phyloP scores from a whole-genome alignment of 352 stramenopile genomes.

The Phytopythium sindhum region DNA sequence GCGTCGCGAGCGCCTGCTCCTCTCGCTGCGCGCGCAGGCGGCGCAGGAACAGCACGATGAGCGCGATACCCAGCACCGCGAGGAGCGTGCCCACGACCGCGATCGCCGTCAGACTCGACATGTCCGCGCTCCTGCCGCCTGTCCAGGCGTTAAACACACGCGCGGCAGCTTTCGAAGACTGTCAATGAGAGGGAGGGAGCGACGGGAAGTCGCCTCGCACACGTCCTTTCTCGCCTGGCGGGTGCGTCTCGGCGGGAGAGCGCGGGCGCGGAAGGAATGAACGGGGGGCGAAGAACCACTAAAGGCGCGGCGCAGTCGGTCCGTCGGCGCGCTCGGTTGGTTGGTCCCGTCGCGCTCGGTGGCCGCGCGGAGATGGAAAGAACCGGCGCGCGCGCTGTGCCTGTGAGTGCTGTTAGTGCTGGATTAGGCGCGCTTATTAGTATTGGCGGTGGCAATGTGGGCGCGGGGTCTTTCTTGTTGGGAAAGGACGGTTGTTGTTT shows the following conservation, averaged over 20 bases:
- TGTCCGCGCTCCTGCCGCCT: constrained; percentile 5
- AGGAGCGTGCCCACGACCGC: constrained; percentile 40
- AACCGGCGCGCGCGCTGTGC: neutral
- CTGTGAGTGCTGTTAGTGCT: neutral
- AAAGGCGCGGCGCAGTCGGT: neutral
- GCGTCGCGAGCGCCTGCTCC: constrained; percentile 27
- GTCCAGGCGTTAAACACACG: neutral
- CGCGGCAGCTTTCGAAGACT: too few species aligned
- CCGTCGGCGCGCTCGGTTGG: neutral
- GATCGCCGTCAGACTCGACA: constrained; percentile 36
- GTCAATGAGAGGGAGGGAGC: too few species aligned
- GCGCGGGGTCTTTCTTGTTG: too few species aligned
- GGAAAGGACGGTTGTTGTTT: neutral
- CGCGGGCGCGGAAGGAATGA: neutral
- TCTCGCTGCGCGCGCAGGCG: constrained; percentile 33
- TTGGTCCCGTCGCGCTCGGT: neutral
- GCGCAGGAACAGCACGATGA: constrained; percentile 47
- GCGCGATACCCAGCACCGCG: constrained; percentile 32
- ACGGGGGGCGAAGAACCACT: neutral
- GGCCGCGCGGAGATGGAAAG: neutral
- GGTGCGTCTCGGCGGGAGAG: neutral
- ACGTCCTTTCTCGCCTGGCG: neutral
- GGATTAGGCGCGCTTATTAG: neutral
- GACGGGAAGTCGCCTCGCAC: neutral
- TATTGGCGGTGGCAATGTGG: too few species aligned